Conservation (phyloP, 1,139 yeast genomes). For the Sugiyamaella sp. region DNA sequence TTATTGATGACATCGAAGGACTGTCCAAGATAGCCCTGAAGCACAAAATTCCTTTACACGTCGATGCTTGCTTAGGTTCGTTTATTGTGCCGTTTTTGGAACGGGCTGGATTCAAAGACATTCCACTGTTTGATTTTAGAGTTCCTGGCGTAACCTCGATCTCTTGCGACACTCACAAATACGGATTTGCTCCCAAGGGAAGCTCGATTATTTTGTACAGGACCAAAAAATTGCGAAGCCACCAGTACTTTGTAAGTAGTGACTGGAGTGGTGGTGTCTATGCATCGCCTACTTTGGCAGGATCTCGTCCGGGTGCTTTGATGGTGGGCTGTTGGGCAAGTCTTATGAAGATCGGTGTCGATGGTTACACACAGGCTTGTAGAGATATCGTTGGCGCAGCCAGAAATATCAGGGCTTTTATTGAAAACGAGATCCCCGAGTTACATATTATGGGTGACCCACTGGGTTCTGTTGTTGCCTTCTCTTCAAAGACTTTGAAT, state of each 20-base stretch:
- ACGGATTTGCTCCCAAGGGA: slow-evolving; percentile 98
- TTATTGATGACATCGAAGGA: slow-evolving; percentile 82
- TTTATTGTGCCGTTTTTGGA: slow-evolving; percentile 82
- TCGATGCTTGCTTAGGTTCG: slow-evolving; percentile 94
- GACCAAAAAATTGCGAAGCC: slow-evolving; percentile 60
- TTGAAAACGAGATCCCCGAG: slow-evolving; percentile 52
- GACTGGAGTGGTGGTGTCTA: slow-evolving; percentile 96
- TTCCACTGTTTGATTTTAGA: slow-evolving; percentile 79
- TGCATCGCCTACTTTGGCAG: slow-evolving; percentile 96
- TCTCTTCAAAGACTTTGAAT: slow-evolving; percentile 60
- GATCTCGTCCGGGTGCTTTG: slow-evolving; percentile 95
- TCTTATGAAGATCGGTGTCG: slow-evolving; percentile 72
- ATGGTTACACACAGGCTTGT: slow-evolving; percentile 74
- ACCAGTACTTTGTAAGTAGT: slow-evolving; percentile 81
- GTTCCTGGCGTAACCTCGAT: slow-evolving; percentile 95
- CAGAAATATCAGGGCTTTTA: slow-evolving; percentile 55
- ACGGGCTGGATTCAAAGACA: slow-evolving; percentile 58
- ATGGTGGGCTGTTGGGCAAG: slow-evolving; percentile 99
- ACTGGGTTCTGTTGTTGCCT: slow-evolving; percentile 75
- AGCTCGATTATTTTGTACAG: slow-evolving; percentile 92
- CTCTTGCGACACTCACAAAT: slow-evolving; percentile 96
- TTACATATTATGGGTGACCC: slow-evolving; percentile 85
- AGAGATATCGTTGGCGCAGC: slow-evolving; percentile 68
- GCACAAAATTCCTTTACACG: slow-evolving; percentile 79
- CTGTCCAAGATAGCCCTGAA: slow-evolving; percentile 67